Percentiles rank a stretch among this genome's conserved stretches.
These are phyloP conservation scores for Cyberlindnera mississippiensis DNA, from an alignment of 805 yeast species.

Conservation along the genomic window DNA sequence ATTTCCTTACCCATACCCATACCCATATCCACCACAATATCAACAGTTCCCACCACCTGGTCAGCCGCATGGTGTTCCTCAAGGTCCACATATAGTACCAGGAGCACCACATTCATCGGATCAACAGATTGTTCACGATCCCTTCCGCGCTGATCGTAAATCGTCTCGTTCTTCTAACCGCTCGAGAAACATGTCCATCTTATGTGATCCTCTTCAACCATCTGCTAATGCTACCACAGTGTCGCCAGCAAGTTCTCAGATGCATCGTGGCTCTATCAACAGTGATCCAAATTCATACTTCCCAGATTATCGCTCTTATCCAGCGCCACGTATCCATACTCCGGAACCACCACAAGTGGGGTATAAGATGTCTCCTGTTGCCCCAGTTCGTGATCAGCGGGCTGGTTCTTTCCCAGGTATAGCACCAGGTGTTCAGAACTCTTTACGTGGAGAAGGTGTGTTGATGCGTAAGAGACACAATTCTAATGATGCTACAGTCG, in stretches of 20 bases:
- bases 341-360: conserved; percentile 12
- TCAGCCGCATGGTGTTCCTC: conserved; percentile 7
- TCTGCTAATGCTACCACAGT: conserved; percentile 4
- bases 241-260: conserved; percentile 16
- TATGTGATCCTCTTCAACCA: conserved; percentile 28
- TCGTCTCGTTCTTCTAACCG: conserved; percentile 21
- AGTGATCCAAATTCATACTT: conserved; percentile 12
- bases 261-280: conserved; percentile 18
- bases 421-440: conserved; percentile 16
- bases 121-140: conserved; percentile 22
- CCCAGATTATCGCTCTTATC: conserved; percentile 19
- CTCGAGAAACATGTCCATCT: conserved; percentile 25
- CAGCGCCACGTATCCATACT: conserved; percentile 12
- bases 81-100: conserved; percentile 3
- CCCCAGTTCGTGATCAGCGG: conserved; percentile 18
- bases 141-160: conserved; percentile 23
- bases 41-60: conserved; percentile 11
- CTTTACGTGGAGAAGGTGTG: conserved; percentile 13
- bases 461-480: conserved; percentile 23
- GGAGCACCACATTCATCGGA: conserved; percentile 6
- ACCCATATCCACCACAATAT: conserved; percentile 23
- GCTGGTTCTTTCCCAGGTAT: conserved; percentile 25
- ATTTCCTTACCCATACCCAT: conserved; percentile 23
- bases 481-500: conserved; percentile 19
- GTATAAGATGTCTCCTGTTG: conserved; percentile 11